These are phyloP conservation scores for Tephrocybe sp. DNA, from an alignment of 768 basidiomycete species.

Conservation along the genomic window DNA sequence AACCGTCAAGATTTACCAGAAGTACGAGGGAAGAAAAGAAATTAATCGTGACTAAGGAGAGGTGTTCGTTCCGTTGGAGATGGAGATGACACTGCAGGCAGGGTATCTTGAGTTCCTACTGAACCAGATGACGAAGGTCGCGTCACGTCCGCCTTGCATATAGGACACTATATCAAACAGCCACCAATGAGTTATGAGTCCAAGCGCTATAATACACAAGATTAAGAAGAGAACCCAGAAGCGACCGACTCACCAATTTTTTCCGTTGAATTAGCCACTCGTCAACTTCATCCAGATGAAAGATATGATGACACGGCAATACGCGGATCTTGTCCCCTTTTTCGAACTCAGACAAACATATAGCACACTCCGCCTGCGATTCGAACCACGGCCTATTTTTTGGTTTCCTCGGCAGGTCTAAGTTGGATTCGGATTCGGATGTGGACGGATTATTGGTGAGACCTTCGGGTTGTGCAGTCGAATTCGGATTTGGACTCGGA, in stretches of 20 bases:
- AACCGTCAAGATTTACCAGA: constrained; percentile 3
- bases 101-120: background rate
- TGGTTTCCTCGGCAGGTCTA: constrained; percentile 21
- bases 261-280: constrained; percentile 91
- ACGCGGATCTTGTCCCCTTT: constrained; percentile 90
- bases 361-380: constrained; percentile 84
- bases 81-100: constrained; percentile 18
- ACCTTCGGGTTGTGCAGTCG: constrained; percentile 9
- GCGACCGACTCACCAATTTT: constrained; percentile 75
- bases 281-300: constrained; percentile 90
- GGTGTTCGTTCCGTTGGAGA: constrained; percentile 38
- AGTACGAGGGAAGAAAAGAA: no score
- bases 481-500: background rate
- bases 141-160: constrained; percentile 93
- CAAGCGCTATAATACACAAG: no score
- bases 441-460: constrained; percentile 35
- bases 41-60: constrained; percentile 25
- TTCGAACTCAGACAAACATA: constrained; percentile 85
- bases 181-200: no score
- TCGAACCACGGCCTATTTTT: constrained; percentile 71
- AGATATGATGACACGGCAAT: constrained; percentile 92
- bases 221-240: no score
- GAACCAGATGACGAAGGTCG: constrained; percentile 34
- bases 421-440: no score
- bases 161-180: constrained; percentile 64